phyloP scores from a whole-genome alignment of 805 yeast species.

The Schwanniomyces pseudopolymorphus region DNA sequence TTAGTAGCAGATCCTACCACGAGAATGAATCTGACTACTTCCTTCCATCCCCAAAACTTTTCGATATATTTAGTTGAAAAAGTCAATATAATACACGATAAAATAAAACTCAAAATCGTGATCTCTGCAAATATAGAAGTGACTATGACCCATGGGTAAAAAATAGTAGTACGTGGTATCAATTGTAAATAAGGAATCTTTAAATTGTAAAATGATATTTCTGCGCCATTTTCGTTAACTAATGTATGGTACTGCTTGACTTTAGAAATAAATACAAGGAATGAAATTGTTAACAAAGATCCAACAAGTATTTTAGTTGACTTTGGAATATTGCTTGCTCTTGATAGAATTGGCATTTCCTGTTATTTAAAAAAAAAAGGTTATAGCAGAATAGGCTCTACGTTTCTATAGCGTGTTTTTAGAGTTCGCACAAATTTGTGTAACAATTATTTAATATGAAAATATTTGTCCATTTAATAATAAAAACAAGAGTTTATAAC shows the following conservation, averaged over 20 bases:
- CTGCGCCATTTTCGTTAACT: constrained; percentile 8
- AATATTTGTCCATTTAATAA: not conserved
- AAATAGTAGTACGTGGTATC: constrained; percentile 56
- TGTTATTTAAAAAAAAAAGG: not conserved
- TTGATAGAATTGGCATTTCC: constrained; percentile 6
- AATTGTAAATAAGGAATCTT: constrained; percentile 60
- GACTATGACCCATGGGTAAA: constrained; percentile 63
- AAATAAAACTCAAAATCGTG: constrained; percentile 43
- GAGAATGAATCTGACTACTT: constrained; percentile 50
- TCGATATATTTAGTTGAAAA: constrained; percentile 48
- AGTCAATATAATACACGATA: constrained; percentile 37
- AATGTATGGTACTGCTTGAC: constrained; percentile 24
- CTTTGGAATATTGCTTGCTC: constrained; percentile 34
- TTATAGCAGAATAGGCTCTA: not conserved
- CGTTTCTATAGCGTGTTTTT: not conserved
- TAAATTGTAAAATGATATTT: constrained; percentile 34
- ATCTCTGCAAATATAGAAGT: constrained; percentile 67
- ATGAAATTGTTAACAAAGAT: constrained; percentile 39
- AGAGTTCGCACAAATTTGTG: constrained; percentile 1
- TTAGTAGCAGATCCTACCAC: constrained; percentile 60
- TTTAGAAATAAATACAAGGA: constrained; percentile 43
- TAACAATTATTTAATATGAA: not conserved
- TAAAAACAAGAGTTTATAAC: constrained; percentile 5
- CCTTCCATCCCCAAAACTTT: constrained; percentile 50
- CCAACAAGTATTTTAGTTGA: constrained; percentile 48